Conservation (phyloP, 176 grass and related monocot genomes). For the Secale cereale region DNA sequence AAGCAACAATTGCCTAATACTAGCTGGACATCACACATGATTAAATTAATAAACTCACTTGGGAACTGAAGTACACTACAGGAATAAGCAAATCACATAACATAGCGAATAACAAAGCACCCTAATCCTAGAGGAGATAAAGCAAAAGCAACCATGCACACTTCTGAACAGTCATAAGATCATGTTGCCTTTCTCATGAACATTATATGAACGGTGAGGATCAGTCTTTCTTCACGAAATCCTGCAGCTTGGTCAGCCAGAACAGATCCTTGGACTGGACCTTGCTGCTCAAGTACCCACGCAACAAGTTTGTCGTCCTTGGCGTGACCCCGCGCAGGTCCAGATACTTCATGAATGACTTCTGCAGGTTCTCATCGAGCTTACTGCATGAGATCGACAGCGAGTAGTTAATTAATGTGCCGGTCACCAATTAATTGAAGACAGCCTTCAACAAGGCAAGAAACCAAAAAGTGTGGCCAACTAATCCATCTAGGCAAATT, state of each 20-base stretch:
- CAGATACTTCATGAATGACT: constrained; percentile 78
- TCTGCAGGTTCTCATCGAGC: constrained; percentile 84
- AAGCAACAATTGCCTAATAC: not conserved
- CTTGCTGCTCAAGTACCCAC: constrained; percentile 65
- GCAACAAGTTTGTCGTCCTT: constrained; percentile 71
- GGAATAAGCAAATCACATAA: too few species aligned
- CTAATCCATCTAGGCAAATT: too few species aligned
- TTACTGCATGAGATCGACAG: constrained; percentile 37
- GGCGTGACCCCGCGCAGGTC: constrained; percentile 72
- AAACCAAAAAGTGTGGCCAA: not conserved
- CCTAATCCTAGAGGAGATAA: too few species aligned
- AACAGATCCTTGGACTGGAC: too few species aligned
- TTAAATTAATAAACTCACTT: too few species aligned
- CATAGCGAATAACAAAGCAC: too few species aligned
- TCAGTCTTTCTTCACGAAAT: constrained; percentile 38
- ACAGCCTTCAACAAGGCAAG: not conserved
- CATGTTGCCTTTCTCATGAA: not conserved
- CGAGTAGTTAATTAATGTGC: not conserved
- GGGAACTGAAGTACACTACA: too few species aligned
- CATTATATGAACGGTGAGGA: not conserved
- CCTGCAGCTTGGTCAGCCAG: constrained; percentile 80
- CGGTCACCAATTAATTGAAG: not conserved
- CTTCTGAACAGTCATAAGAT: not conserved
- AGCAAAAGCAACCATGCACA: not conserved
- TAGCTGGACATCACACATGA: too few species aligned